phyloP scores from a whole-genome alignment of 345 rosid species.

The Linum lewisii region DNA sequence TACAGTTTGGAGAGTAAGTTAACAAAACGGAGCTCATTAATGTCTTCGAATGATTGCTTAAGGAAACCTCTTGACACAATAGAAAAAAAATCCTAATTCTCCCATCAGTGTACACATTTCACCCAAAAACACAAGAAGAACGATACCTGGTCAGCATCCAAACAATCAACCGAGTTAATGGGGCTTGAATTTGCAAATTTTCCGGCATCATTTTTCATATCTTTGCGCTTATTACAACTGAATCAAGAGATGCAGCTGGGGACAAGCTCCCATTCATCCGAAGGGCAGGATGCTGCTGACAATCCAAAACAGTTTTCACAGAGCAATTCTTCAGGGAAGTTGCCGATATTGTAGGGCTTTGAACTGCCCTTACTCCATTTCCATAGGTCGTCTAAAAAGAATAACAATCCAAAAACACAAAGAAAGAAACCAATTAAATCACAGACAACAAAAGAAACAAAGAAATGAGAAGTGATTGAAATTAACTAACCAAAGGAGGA shows the following conservation, averaged over 20 bases:
- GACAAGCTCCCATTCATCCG: constrained; percentile 75
- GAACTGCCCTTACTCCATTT: constrained; percentile 38
- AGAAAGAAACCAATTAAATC: no score
- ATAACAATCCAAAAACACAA: constrained; percentile 8
- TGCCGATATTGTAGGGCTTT: constrained; percentile 45
- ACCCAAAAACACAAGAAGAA: not conserved
- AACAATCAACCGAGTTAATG: constrained; percentile 65
- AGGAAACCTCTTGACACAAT: not conserved
- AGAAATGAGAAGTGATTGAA: not conserved
- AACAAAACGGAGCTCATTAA: not conserved
- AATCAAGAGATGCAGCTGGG: constrained; percentile 66
- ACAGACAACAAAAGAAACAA: not conserved
- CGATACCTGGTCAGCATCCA: constrained; percentile 80
- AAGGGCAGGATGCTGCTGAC: constrained; percentile 38
- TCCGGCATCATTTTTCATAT: constrained; percentile 31
- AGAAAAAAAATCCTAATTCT: not conserved
- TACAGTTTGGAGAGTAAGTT: not conserved
- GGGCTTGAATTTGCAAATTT: constrained; percentile 51
- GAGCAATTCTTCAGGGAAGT: constrained; percentile 45
- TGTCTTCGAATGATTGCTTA: not conserved
- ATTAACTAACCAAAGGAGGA: constrained; percentile 46
- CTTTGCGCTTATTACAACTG: constrained; percentile 72
- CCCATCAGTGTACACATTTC: not conserved
- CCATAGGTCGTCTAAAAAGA: constrained; percentile 32
- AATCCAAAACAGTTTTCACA: constrained; percentile 34